phyloP scores from a whole-genome alignment of 345 rosid species.

The Linum tenue region DNA sequence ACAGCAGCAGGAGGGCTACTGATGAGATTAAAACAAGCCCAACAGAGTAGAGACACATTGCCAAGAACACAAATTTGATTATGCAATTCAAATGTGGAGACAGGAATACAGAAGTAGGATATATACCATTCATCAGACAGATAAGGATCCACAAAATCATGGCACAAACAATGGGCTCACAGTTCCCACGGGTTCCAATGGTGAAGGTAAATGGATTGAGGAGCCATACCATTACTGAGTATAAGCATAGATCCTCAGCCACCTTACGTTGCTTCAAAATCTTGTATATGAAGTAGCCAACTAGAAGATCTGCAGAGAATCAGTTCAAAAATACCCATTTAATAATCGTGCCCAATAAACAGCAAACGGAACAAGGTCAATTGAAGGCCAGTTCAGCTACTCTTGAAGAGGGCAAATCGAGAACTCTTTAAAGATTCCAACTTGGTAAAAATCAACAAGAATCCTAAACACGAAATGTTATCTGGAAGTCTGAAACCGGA shows the following conservation, averaged over 20 bases:
- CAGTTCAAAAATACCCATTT: background rate
- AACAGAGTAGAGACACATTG: too few species aligned
- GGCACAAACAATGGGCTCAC: slow-evolving; percentile 92
- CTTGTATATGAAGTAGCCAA: slow-evolving; percentile 52
- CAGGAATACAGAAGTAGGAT: slow-evolving; percentile 18
- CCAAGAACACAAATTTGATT: too few species aligned
- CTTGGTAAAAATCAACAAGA: background rate
- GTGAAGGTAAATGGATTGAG: slow-evolving; percentile 93
- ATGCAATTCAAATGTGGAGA: background rate
- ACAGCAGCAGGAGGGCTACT: too few species aligned
- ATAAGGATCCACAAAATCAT: slow-evolving; percentile 77
- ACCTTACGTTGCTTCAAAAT: slow-evolving; percentile 69
- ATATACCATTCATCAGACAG: slow-evolving; percentile 64
- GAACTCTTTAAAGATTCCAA: too few species aligned
- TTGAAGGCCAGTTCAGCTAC: too few species aligned
- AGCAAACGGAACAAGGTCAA: too few species aligned
- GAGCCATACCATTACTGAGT: slow-evolving; percentile 79
- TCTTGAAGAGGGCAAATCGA: too few species aligned
- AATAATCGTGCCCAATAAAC: too few species aligned
- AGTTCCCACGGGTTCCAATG: slow-evolving; percentile 94
- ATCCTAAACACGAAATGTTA: background rate
- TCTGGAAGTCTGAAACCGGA: background rate
- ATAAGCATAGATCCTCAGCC: slow-evolving; percentile 52
- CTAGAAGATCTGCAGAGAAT: slow-evolving; percentile 60
- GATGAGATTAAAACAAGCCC: too few species aligned